Evolutionary conservation across 192 early-diverging fungal species (phyloP).

Genomic region (Coemansia sp.): DNA sequence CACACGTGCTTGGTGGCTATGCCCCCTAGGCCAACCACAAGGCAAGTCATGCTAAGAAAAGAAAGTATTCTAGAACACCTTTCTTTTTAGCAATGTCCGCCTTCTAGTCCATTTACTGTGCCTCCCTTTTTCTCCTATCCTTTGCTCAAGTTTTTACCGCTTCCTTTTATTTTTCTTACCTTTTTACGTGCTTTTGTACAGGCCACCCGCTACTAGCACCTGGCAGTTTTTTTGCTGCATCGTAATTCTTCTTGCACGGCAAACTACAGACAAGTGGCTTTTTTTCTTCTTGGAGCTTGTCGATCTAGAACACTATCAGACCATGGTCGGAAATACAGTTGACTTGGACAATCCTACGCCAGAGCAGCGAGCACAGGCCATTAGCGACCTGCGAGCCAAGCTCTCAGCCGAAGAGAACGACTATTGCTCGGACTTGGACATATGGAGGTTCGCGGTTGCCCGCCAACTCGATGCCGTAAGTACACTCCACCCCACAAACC

Average conservation of each 20-base stretch:
- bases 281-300: neutral
- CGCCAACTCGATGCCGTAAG: constrained; percentile 64
- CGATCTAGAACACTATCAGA: neutral
- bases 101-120: neutral
- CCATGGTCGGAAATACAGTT: constrained; percentile 18
- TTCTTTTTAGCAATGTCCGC: too few species aligned
- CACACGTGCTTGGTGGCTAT: constrained; percentile 1
- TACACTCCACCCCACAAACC: neutral
- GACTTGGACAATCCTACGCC: constrained; percentile 50
- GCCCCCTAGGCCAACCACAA: neutral
- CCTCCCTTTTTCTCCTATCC: constrained; percentile 8
- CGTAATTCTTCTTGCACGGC: neutral
- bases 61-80: neutral
- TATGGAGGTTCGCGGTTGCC: constrained; percentile 62
- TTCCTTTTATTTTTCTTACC: neutral
- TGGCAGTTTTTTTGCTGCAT: neutral
- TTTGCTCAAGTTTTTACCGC: neutral
- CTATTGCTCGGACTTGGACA: constrained; percentile 46
- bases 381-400: constrained; percentile 27
- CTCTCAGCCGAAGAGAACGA: constrained; percentile 37
- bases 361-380: constrained; percentile 28
- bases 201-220: neutral
- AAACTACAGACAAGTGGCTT: neutral
- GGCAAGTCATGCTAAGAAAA: neutral
- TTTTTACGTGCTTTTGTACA: neutral